Base-by-base conservation (phyloP, 352 stramenopile genomes). In the Phytophthora pini region DNA sequence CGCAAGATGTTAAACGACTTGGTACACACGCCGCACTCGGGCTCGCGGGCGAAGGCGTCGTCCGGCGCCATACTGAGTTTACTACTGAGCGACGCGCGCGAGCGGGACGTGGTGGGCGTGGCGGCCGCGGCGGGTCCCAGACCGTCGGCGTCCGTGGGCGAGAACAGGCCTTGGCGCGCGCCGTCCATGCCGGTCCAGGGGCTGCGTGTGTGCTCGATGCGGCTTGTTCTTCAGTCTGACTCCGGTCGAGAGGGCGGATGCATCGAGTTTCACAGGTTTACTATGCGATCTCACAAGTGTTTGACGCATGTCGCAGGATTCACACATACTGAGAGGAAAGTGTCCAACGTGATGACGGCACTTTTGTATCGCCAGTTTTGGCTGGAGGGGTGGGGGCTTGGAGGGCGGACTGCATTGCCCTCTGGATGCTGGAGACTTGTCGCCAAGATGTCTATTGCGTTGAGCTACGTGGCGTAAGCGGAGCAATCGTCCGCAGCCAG, bases 1-100 rank as follows among this genome's bases (percentile, higher is more conserved):
- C 86, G 84, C 53, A 94, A 59, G 29, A 95, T 76, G 56, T 91
- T 92, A 68, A 95, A 95, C 38, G 79, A 83, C 63, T 90, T 89
- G 50, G 70, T 47, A 75, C 88, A 95, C 40, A 88, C 80, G 56
- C 82, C 80, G 65, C 88, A 95, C 50, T 82, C 68, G 29, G 84
- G 76, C 66, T 95, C 87, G 55, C 87, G 83, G 3, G 72, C 83
- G 64, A 95, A 95, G 24, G 60, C 70, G 45, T 79, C 74, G 41
- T 80, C 77, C 1, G 76, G 58, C 46, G 72, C 73, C 36, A 82
- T 47, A 58, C 65, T 85, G 44, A 85, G 57, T 9, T 62, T 72
- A 57, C 66, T 81, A 40, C 67, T 58, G 26, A 80, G 44, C 36
- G 76, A 76, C 20, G 56, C 56, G 38, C 74, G 77, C 36, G 67